Base-by-base conservation (phyloP, 1,284 basidiomycete species). In the Neonothopanus nambi region DNA sequence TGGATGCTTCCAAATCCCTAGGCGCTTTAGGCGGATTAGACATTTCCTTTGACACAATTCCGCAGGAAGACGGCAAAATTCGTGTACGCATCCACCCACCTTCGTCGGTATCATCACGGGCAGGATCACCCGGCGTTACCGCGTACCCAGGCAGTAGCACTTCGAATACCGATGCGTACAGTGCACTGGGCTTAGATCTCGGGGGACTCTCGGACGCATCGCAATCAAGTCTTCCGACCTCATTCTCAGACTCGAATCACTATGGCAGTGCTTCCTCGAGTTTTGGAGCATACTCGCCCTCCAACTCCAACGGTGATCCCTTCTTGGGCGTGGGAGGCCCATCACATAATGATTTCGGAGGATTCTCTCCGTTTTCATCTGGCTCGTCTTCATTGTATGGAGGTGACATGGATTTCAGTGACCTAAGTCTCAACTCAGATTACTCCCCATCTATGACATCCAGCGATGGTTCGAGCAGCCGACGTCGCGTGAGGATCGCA, bases 1-100 rank as follows among this genome's bases (percentile, higher is more conserved):
- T 75, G 48, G 70, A 76, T 23, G 77, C 81, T 57, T 61, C 74
- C 44, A 76, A 76, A 47, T 73, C 75, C 35, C 73, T 80, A 33
- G 78, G 72, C 52, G 70, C 65, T 46, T 72, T 87, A 43, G 78
- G 78, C 54, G 81, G 78, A 43, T 70, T 90, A 51, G 82, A 87
- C 60, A 84, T 91, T 64, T 86, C 85, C 40, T 88, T 90, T 62
- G 86, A 88, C 58, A 72, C 85, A 37, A 75, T 74, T 35, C 72
- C 82, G 36, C 74, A 78, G 42, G 79, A 85, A 59, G 79, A 86
- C 63, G 84, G 87, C 54, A 86, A 82, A 69, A 85, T 89, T 60
- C 84, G 84, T 54, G 86, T 89, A 39, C 78, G 82, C 57, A 87
- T 89, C 59, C 84, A 89, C 65, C 72, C 75, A 11, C 78, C 84